phyloP scores from a whole-genome alignment of 108 stramenopile genomes.

The Stephanodiscus triporus region DNA sequence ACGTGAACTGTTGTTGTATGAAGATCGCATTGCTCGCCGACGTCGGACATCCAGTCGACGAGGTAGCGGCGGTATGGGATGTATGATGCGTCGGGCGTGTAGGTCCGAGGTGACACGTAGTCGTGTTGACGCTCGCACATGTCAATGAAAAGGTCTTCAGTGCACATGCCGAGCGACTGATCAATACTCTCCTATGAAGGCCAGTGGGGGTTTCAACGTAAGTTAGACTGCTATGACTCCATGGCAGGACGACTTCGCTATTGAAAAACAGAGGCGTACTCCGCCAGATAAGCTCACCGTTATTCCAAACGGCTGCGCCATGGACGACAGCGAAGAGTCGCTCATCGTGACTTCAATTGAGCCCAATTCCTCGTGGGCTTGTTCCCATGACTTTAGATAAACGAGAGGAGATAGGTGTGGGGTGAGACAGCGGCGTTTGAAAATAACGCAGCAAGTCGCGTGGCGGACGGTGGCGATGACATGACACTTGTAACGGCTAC shows the following conservation, averaged over 20 bases:
- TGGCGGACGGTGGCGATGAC: background rate
- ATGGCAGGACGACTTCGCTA: background rate
- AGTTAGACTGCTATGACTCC: background rate
- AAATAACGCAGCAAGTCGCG: too few relatives aligned
- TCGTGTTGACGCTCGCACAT: slow-evolving; percentile 81
- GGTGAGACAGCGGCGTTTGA: background rate
- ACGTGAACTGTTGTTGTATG: slow-evolving; percentile 87
- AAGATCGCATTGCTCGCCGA: slow-evolving; percentile 83
- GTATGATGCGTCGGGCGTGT: slow-evolving; percentile 73
- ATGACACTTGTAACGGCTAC: too few relatives aligned
- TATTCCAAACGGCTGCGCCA: slow-evolving; percentile 72
- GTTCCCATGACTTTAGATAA: slow-evolving; percentile 55
- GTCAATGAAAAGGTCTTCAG: slow-evolving; percentile 77
- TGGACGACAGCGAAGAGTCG: slow-evolving; percentile 40
- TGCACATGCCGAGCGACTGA: slow-evolving; percentile 63
- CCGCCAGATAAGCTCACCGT: slow-evolving; percentile 54
- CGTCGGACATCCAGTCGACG: slow-evolving; percentile 93
- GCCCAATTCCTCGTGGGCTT: slow-evolving; percentile 36
- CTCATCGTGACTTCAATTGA: slow-evolving; percentile 44
- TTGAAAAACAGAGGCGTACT: background rate
- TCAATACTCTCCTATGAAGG: slow-evolving; percentile 60
- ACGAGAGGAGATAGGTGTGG: background rate
- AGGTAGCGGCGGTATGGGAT: slow-evolving; percentile 89
- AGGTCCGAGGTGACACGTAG: slow-evolving; percentile 73
- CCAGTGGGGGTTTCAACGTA: background rate